phyloP scores from a whole-genome alignment of 2,329 filamentous ascomycete species.

The Emmonsia crescens region DNA sequence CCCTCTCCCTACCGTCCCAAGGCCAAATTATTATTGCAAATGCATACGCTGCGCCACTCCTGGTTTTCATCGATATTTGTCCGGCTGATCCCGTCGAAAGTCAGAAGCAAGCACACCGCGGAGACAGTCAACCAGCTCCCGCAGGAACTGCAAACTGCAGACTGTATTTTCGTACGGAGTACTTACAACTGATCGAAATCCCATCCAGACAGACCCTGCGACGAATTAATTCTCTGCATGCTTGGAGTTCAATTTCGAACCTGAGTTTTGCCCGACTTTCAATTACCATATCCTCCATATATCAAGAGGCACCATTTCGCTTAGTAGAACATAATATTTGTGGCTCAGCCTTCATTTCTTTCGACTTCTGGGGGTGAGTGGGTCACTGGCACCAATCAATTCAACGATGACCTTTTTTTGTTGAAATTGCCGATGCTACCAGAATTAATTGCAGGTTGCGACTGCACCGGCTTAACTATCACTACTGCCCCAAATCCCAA shows the following conservation, averaged over 20 bases:
- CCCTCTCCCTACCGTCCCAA: not conserved
- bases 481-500: too few relatives aligned
- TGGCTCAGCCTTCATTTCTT: too few relatives aligned
- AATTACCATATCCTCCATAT: not conserved
- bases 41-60: not conserved
- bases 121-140: too few relatives aligned
- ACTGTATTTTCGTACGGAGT: too few relatives aligned
- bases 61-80: not conserved
- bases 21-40: too few relatives aligned
- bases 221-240: not conserved
- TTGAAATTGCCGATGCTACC: too few relatives aligned
- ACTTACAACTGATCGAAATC: not conserved
- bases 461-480: too few relatives aligned
- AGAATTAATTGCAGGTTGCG: too few relatives aligned
- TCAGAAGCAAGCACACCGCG: not conserved
- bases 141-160: too few relatives aligned
- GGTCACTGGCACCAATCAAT: too few relatives aligned
- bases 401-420: not conserved
- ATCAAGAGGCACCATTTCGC: not conserved
- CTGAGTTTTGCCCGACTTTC: not conserved
- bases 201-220: not conserved
- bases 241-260: not conserved
- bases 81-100: not conserved
- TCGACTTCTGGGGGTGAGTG: too few relatives aligned
- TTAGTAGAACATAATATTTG: not conserved